Evolutionary conservation across 768 basidiomycete genomes (phyloP).

Genomic region (Trametes villosa): DNA sequence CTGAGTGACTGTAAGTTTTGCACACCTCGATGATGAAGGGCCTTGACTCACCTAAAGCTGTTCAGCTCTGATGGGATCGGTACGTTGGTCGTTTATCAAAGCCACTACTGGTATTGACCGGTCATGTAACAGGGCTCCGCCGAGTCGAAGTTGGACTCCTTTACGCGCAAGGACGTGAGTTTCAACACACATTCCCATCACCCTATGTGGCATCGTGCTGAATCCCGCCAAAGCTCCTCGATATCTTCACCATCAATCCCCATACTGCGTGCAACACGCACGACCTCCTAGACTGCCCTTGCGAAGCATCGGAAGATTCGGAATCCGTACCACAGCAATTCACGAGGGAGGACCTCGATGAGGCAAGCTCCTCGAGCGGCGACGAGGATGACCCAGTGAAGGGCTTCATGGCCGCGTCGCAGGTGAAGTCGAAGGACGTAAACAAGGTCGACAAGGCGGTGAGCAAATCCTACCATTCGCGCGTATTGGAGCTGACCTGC

Average conservation of each 20-base stretch:
- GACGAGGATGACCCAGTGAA: conserved; percentile 35
- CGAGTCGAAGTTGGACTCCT: conserved; percentile 79
- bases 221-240: conserved; percentile 64
- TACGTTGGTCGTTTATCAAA: conserved; percentile 33
- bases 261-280: conserved; percentile 89
- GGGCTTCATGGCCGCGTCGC: conserved; percentile 68
- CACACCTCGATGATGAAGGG: neutral
- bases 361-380: conserved; percentile 36
- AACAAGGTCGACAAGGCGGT: conserved; percentile 60
- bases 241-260: conserved; percentile 87
- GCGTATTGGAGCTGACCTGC: conserved; percentile 14
- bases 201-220: conserved; percentile 6
- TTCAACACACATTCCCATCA: neutral
- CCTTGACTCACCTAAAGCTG: neutral
- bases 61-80: conserved; percentile 74
- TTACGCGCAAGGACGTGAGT: conserved; percentile 82
- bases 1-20: conserved; percentile 75
- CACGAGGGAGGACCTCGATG: conserved; percentile 14
- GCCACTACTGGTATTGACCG: neutral
- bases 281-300: conserved; percentile 84
- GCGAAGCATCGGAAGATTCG: conserved; percentile 40
- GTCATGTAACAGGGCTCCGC: conserved; percentile 40
- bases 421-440: conserved; percentile 51
- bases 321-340: too few species aligned
- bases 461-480: conserved; percentile 21